Evolutionary conservation across 257 asterid species (phyloP), one percentile per base, ranked within the genome.

Genomic region (Rehmannia glutinosa): DNA sequence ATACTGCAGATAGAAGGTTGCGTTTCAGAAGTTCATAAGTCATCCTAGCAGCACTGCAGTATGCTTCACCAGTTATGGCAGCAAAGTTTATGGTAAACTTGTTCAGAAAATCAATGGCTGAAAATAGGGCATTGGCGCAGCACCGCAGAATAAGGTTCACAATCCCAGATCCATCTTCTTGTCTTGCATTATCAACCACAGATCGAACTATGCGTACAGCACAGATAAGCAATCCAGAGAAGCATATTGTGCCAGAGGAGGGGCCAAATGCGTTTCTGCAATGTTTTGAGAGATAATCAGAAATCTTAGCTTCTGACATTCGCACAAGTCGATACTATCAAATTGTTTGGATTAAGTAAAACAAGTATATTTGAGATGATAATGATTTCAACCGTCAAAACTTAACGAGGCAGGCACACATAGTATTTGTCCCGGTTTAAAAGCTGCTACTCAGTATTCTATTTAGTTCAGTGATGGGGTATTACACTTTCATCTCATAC

Each of bases 61-160:
- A 94, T 25, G 96, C 85, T 81, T 94, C 97, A 16, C 99, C 99
- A 4, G 99, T 94, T 71, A 94, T 85, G 64, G 99, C 99, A 0
- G 92, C 95, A 73, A 94, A 90, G 78, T 82, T 87, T 33, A 91
- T 80, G 12, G 99, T 91, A 77, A 94, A 94, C 77, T 94, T 94
- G 81, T 94, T 94, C 58, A 94, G 81, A 80, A 94, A 94, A 64
- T 94, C 96, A 21, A 94, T 68, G 7, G 96, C 88, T 7, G 91
- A 68, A 70, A 94, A 76, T 20, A 94, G 73, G 75, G 84, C 50
- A 75, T 80, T 85, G 42, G 82, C 97, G 23, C 94, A 86, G 79
- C 90, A 94, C 36, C 95, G 88, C 54, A 94, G 75, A 35, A 88
- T 62, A 6, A 90, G 79, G 78, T 88, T 88, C 70, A 91, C 91